A percentile compares a stretch with the other conserved stretches of the same genome.
Conservation (phyloP, 495 filamentous ascomycete genomes). For the Terfezia boudieri region DNA sequence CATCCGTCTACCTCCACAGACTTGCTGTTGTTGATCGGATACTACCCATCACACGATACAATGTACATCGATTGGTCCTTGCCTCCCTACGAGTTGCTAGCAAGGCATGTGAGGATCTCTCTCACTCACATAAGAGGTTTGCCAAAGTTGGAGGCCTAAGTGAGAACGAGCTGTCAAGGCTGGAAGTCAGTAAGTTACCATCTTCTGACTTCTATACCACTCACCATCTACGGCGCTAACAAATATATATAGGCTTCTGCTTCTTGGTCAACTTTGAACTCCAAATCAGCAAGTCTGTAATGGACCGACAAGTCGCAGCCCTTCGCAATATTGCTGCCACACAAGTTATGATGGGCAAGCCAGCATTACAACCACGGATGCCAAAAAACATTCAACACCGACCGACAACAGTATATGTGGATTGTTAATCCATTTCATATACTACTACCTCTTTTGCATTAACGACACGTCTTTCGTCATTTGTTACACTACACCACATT, state of each 20-base stretch:
- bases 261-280: background rate
- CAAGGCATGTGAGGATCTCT: slow-evolving; percentile 80
- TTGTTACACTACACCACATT: too few relatives aligned
- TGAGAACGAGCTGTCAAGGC: slow-evolving; percentile 47
- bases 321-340: background rate
- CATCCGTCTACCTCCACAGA: slow-evolving; percentile 69
- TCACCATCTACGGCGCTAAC: background rate
- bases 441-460: too few relatives aligned
- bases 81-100: slow-evolving; percentile 68
- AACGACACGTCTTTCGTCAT: too few relatives aligned
- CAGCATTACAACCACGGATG: background rate
- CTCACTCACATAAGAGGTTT: slow-evolving; percentile 61
- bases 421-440: too few relatives aligned
- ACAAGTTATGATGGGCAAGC: background rate
- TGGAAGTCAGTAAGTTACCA: slow-evolving; percentile 47
- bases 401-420: too few relatives aligned
- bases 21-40: slow-evolving; percentile 51
- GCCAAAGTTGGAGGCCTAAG: slow-evolving; percentile 78
- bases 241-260: background rate
- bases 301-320: background rate
- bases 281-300: background rate
- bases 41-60: slow-evolving; percentile 53
- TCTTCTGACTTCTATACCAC: background rate
- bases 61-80: slow-evolving; percentile 69
- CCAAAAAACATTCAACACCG: background rate